Evolutionary conservation across 495 filamentous ascomycete species (phyloP), one percentile per base, ranked within the genome.

Genomic region (Cercophora samala): DNA sequence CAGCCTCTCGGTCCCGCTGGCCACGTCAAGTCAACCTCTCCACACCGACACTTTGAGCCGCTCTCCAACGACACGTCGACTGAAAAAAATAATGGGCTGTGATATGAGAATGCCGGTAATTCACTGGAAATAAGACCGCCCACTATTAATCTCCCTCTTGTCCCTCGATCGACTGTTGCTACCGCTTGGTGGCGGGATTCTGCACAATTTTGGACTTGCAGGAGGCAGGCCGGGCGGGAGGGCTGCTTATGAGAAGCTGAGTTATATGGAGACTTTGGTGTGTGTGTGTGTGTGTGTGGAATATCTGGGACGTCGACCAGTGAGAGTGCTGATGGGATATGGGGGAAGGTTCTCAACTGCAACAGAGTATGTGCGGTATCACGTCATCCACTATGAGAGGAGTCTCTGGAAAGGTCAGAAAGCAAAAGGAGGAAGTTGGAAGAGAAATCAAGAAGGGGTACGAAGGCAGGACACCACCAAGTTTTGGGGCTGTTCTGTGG

Each of bases 401-500:
- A 29, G 26, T 18, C 64, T 66, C 67, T 26, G 63, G 51, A n/a
- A 72, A 62, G 67, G 69, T 63, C 68, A 66, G 65, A 58, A 63
- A 66, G 9, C 61, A 68, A 64, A n/a, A 73, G 71, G 70, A 73
- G 72, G 71, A 75, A 73, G 73, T 69, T 73, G 66, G 66, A 32
- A 68, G 65, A 61, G 58, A 71, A 69, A 46, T 55, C 17, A 32
- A 66, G 53, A 55, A 63, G 25, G 63, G 52, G 58, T 58, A 42
- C 46, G 63, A 63, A 24, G 24, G 17, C 66, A 61, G 66, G 72
- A 65, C 29, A 63, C 54, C 55, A 70, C 66, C 62, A 62, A 56
- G 46, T 67, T 74, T 72, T 73, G 66, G 72, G 62, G 66, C 64
- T 67, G 18, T 25, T 23, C 53, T 59, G 62, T 58, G 60, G 62